A percentile compares a stretch with the other conserved stretches of the same genome.
Evolutionary conservation across 306 rosid genomes (phyloP).

Genomic region (Dryas octopetala): DNA sequence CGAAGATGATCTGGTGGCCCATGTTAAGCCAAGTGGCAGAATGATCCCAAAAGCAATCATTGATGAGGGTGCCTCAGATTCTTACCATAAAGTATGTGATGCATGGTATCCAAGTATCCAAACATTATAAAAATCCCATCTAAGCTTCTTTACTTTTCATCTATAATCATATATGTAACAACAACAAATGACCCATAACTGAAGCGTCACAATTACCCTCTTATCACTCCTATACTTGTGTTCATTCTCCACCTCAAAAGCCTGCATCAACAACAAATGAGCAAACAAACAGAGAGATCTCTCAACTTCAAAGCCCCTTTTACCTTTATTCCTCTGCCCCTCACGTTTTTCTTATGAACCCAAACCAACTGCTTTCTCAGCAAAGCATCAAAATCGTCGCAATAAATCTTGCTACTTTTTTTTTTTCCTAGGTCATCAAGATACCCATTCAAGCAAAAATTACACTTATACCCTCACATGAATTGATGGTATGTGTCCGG

Average conservation of each 20-base stretch:
- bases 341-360: constrained; percentile 34
- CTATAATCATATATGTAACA: not conserved
- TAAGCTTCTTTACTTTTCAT: not conserved
- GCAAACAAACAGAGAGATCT: not conserved
- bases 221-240: not conserved
- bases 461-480: constrained; percentile 10
- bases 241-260: constrained; percentile 35
- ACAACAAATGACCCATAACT: not conserved
- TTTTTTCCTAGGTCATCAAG: not conserved
- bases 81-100: not conserved
- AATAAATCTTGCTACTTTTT: not conserved
- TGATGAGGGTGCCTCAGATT: constrained; percentile 7
- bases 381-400: not conserved
- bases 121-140: not conserved
- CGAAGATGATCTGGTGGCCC: not conserved
- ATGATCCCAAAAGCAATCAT: constrained; percentile 7
- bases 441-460: not conserved
- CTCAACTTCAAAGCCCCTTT: too few species aligned
- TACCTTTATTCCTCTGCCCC: constrained; percentile 9
- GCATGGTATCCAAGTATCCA: constrained; percentile 2
- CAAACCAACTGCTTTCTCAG: not conserved
- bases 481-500: not conserved
- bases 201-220: not conserved
- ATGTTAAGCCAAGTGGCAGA: constrained; percentile 3
- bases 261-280: constrained; percentile 15